Percentiles rank a stretch among this genome's conserved stretches.
phyloP scores from a whole-genome alignment of 768 basidiomycete genomes.

The Russula compacta region DNA sequence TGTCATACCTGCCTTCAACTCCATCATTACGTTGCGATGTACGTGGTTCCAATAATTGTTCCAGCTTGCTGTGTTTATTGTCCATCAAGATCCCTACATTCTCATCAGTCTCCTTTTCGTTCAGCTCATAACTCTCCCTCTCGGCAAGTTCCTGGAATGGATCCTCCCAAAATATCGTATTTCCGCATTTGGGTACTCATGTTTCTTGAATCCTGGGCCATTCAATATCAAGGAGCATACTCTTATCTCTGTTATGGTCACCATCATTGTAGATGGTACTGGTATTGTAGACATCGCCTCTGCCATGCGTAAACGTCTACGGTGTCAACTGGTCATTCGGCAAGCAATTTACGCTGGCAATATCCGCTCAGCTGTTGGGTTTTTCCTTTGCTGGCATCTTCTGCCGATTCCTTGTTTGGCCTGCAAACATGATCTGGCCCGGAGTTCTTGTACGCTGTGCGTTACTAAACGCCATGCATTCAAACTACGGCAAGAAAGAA shows the following conservation, averaged over 20 bases:
- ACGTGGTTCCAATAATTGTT: conserved; percentile 23
- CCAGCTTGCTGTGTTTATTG: not conserved
- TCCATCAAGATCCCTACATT: conserved; percentile 49
- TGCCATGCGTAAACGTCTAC: conserved; percentile 62
- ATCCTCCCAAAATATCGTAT: conserved; percentile 56
- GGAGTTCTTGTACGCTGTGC: conserved; percentile 76
- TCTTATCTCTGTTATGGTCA: conserved; percentile 74
- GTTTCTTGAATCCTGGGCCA: conserved; percentile 72
- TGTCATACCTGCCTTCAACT: conserved; percentile 50
- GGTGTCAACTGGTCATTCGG: conserved; percentile 40
- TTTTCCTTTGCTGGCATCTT: conserved; percentile 66
- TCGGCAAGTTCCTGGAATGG: conserved; percentile 61
- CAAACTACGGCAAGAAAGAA: conserved; percentile 56
- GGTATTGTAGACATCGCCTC: conserved; percentile 66
- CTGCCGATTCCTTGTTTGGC: conserved; percentile 79
- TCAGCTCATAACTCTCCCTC: conserved; percentile 64
- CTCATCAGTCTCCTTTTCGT: conserved; percentile 59
- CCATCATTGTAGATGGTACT: conserved; percentile 52
- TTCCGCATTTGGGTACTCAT: conserved; percentile 60
- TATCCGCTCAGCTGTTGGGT: conserved; percentile 60
- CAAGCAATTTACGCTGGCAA: conserved; percentile 55
- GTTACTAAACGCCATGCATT: conserved; percentile 82
- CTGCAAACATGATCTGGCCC: conserved; percentile 83
- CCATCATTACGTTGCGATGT: conserved; percentile 58
- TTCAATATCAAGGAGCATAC: conserved; percentile 91